Percentiles rank a stretch among this genome's conserved stretches.
Conservation (phyloP, 2,329 filamentous ascomycete species). For the Neoarthrinium moseri region DNA sequence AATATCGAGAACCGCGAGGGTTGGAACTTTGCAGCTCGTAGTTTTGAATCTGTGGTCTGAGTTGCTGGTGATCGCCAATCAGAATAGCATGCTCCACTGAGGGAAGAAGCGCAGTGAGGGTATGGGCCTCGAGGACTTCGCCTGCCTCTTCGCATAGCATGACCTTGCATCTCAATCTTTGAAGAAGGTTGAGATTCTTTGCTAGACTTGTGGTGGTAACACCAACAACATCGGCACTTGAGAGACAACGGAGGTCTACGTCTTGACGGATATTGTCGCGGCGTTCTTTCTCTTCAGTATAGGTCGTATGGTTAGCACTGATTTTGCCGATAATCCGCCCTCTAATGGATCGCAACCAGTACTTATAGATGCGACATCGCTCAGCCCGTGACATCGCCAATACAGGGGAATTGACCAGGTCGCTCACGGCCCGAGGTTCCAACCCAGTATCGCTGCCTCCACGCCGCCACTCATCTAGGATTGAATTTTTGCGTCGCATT, state of each 20-base stretch:
- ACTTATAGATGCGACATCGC: constrained; percentile 21
- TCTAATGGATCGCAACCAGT: constrained; percentile 28
- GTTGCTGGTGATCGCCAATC: constrained; percentile 63
- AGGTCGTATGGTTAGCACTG: constrained; percentile 9
- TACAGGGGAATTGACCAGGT: constrained; percentile 12
- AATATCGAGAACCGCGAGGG: constrained; percentile 43
- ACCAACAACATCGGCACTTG: constrained; percentile 49
- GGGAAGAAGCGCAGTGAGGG: constrained; percentile 58
- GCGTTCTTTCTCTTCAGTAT: constrained; percentile 11
- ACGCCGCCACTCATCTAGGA: constrained; percentile 19
- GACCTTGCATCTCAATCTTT: constrained; percentile 50
- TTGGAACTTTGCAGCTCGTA: constrained; percentile 53
- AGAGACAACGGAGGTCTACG: constrained; percentile 35
- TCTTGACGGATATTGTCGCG: constrained; percentile 25
- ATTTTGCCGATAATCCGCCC: constrained; percentile 15
- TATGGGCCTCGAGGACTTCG: constrained; percentile 65
- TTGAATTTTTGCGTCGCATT: constrained; percentile 9
- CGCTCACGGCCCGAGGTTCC: constrained; percentile 5
- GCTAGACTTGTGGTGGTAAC: constrained; percentile 61
- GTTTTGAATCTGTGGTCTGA: constrained; percentile 58
- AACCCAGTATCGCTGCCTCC: neutral
- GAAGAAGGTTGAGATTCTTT: constrained; percentile 45
- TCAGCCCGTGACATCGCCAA: constrained; percentile 21
- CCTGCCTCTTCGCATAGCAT: constrained; percentile 68
- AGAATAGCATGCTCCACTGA: constrained; percentile 60